These are phyloP conservation scores for Capsicum pubescens DNA, from an alignment of 257 asterid species.

Conservation along the genomic window DNA sequence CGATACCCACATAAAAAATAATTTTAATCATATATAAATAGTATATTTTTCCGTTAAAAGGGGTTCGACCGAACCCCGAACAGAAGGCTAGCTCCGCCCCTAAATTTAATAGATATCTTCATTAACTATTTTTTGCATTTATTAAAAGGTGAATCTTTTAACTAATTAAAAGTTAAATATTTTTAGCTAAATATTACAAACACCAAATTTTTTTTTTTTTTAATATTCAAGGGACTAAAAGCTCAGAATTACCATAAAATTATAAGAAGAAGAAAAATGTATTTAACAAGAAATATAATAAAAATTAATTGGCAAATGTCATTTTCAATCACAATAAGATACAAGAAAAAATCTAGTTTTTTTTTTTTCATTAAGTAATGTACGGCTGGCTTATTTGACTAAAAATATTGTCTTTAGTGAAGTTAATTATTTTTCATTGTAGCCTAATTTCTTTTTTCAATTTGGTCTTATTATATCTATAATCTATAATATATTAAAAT, in stretches of 20 bases:
- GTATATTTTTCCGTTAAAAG: no score
- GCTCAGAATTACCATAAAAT: not conserved
- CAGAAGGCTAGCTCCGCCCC: no score
- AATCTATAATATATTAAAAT: no score
- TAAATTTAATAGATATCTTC: no score
- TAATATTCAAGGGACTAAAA: not conserved
- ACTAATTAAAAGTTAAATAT: not conserved
- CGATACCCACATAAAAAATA: no score
- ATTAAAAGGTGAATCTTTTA: not conserved
- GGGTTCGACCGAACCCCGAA: no score
- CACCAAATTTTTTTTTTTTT: no score
- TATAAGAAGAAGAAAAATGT: no score
- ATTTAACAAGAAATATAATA: not conserved
- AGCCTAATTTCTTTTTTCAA: not conserved
- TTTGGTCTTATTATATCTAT: not conserved
- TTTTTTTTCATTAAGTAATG: not conserved
- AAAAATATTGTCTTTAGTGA: not conserved
- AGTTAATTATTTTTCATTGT: not conserved
- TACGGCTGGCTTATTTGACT: not conserved
- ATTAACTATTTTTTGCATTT: no score
- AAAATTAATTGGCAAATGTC: not conserved
- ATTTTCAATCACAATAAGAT: not conserved
- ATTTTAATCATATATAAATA: no score
- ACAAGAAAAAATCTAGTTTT: not conserved
- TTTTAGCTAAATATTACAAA: not conserved